Evolutionary conservation across 2,329 filamentous ascomycete genomes (phyloP), one percentile per base, ranked within the genome.

Genomic region (Penicillium sp.): DNA sequence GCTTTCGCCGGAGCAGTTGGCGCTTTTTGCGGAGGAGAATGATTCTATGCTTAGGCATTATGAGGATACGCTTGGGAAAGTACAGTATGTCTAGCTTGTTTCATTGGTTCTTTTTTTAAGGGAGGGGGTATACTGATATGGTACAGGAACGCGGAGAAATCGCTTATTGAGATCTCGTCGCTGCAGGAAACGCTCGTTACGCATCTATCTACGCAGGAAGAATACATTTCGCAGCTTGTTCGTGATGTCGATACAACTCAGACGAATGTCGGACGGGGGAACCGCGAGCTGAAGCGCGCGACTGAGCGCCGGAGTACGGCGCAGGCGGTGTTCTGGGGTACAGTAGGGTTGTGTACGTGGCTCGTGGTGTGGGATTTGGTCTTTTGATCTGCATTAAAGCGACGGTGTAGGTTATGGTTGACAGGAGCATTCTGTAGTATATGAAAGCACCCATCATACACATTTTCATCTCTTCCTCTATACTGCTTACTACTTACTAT

Each of bases 1-100:
- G 52, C 73, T 96, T 51, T 88, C 86, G 14, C 77, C 83, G 18
- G 89, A 96, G 64, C 91, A 97, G 69, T 74, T 93, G 42, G 91
- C 96, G 67, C 80, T 95, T 64, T 97, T 98, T 71, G 90, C 91
- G 58, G 81, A 89, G 69, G 90, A 94, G 64, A 96, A 97, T 64
- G 84, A 89, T 68, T 84, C 88, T 54, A 89, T 98, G 84, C 77
- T 97, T 58, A 87, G 86, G 68, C 87, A 95, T 69, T 95, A 94
- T 68, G 89, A 96, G 69, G 89, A 86, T 70, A 89, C 87, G n/a
- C 74, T 97, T 65, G 86, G 90, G 68, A 93, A 97, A 77, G 89
- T 97, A 56, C 87, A 86, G 87, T 94, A 79, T 44, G 86, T 78
- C 36, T 32, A 28, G 6, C 16, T 32, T 31, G n/a, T 32, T n/a